Evolutionary conservation across 345 rosid genomes (phyloP).

Genomic region (Hypericum perforatum): DNA sequence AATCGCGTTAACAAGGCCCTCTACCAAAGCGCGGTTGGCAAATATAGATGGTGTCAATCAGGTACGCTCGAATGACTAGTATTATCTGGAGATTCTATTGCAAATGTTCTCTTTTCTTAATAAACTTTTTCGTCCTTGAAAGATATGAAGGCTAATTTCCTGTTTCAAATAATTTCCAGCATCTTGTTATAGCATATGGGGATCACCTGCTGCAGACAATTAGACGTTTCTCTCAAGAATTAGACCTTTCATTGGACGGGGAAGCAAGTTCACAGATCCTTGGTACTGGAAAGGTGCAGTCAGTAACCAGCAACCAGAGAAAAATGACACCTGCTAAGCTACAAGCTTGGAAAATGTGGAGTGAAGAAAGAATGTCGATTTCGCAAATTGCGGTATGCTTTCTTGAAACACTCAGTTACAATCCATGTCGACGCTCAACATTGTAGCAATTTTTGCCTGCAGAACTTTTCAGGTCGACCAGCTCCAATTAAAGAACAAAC

Average conservation of each 20-base stretch:
- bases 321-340: slow-evolving; percentile 29
- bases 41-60: slow-evolving; percentile 47
- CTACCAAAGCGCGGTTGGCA: slow-evolving; percentile 38
- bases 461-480: slow-evolving; percentile 32
- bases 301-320: slow-evolving; percentile 8
- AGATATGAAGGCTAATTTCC: neutral
- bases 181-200: slow-evolving; percentile 29
- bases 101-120: no score
- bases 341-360: slow-evolving; percentile 46
- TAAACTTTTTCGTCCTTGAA: no score
- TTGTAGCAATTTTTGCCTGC: neutral
- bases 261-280: slow-evolving; percentile 13
- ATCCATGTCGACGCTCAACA: neutral
- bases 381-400: slow-evolving; percentile 30
- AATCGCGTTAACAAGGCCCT: slow-evolving; percentile 34
- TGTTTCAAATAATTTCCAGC: slow-evolving; percentile 23
- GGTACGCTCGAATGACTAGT: slow-evolving; percentile 16
- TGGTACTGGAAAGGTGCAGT: slow-evolving; percentile 7
- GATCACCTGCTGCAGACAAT: slow-evolving; percentile 30
- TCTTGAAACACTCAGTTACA: neutral
- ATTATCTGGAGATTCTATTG: neutral
- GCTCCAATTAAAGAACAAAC: slow-evolving; percentile 42
- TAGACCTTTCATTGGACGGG: slow-evolving; percentile 34
- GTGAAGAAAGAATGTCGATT: slow-evolving; percentile 29
- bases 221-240: slow-evolving; percentile 19